Percentiles rank a stretch among this genome's conserved stretches.
Evolutionary conservation across 768 basidiomycete species (phyloP).

Genomic region (Termitomyces sp.): DNA sequence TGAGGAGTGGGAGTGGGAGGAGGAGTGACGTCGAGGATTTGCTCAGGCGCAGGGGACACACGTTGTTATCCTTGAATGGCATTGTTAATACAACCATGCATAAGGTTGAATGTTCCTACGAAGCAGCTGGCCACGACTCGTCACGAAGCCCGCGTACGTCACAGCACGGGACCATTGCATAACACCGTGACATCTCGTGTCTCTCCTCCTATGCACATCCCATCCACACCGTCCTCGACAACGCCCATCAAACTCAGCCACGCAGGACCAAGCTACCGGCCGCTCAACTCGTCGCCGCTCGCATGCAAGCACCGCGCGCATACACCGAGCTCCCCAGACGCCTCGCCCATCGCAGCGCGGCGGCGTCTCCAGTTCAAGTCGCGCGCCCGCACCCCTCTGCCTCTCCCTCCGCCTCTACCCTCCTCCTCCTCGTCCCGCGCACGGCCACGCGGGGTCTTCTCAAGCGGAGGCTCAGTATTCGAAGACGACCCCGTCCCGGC

Average conservation of each 20-base stretch:
- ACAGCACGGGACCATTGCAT: slow-evolving; percentile 2
- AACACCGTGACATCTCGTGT: slow-evolving; percentile 11
- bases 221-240: slow-evolving; percentile 11
- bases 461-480: slow-evolving; percentile 21
- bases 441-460: slow-evolving; percentile 4
- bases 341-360: slow-evolving; percentile 44
- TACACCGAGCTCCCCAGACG: slow-evolving; percentile 28
- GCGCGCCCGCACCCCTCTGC: slow-evolving; percentile 20
- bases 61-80: no score
- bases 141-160: neutral
- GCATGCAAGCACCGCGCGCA: slow-evolving; percentile 17
- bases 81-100: no score
- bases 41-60: no score
- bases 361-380: slow-evolving; percentile 54
- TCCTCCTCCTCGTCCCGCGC: slow-evolving; percentile 14
- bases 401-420: no score
- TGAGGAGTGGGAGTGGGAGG: no score
- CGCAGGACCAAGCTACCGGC: slow-evolving; percentile 20
- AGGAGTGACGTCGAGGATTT: no score
- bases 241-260: neutral
- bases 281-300: slow-evolving; percentile 48
- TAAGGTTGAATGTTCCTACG: no score
- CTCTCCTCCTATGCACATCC: slow-evolving; percentile 4
- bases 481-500: slow-evolving; percentile 6
- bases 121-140: no score